These are phyloP conservation scores for Potentilla sterilis DNA, from an alignment of 306 rosid genomes.

Conservation along the genomic window DNA sequence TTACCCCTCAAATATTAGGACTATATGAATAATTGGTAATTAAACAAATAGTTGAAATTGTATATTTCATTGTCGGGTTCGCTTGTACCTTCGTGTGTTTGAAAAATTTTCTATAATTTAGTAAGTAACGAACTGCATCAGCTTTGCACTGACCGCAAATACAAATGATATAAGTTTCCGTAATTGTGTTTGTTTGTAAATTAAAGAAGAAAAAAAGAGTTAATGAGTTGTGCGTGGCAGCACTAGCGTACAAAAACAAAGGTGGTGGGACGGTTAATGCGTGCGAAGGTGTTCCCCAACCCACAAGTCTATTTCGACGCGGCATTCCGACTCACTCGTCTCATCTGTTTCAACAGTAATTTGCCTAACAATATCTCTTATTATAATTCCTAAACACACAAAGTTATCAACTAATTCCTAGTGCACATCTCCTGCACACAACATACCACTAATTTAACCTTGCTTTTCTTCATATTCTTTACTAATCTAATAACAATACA, in stretches of 20 bases:
- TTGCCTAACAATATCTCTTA: neutral
- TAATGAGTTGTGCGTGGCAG: neutral
- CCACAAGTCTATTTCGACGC: neutral
- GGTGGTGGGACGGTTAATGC: neutral
- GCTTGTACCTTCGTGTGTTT: too few relatives aligned
- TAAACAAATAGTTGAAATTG: too few relatives aligned
- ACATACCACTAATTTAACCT: neutral
- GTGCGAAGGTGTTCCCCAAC: neutral
- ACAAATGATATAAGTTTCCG: neutral
- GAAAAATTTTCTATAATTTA: too few relatives aligned
- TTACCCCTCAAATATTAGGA: too few relatives aligned
- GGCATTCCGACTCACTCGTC: conserved; percentile 6
- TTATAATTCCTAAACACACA: neutral
- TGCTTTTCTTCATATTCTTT: neutral
- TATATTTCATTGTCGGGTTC: too few relatives aligned
- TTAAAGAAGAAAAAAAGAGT: too few relatives aligned
- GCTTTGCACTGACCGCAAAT: neutral
- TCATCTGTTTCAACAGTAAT: neutral
- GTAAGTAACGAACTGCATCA: too few relatives aligned
- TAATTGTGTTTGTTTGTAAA: neutral
- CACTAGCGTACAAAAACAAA: neutral
- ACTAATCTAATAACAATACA: too few relatives aligned
- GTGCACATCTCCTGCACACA: neutral
- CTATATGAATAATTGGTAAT: too few relatives aligned
- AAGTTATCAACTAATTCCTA: neutral